Evolutionary conservation across 2,329 filamentous ascomycete species (phyloP), one percentile per base, ranked within the genome.

Genomic region (Aspergillus sp.): DNA sequence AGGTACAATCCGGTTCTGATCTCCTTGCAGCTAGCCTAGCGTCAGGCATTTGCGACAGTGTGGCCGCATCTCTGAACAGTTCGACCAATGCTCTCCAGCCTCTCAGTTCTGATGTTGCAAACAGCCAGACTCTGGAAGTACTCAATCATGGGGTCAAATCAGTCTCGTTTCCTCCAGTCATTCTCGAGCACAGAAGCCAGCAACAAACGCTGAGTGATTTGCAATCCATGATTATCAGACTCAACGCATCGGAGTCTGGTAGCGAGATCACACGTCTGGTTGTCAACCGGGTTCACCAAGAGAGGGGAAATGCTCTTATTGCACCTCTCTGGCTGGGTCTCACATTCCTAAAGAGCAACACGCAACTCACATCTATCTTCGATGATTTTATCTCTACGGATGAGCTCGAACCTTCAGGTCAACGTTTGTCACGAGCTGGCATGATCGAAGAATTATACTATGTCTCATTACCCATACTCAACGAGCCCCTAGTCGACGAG

Each of bases 281-380:
- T 75, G 78, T 93, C 25, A 84, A 87, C 49, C 84, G 85, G 58
- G 76, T 89, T 4, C 84, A 85, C 55, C 81, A 85, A 30, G 84
- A 85, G 3, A 79, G 82, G 3, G 85, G 86, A 0, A 80, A 85
- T 17, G 80, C 81, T 38, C 85, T 88, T 64, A 75, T 94, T 25
- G 87, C 91, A 12, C 86, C 89, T 2, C 90, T 91, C 67, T 97
- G 93, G 93, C 80, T 97, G 3, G 85, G 90, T 0, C 86, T 93
- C 59, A 86, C 90, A 66, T 82, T 94, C 1, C 76, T 93, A 8
- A 87, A 88, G 69, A 82, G 84, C 3, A 80, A 82, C 7, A 78
- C 86, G 17, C 73, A 77, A 4, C 76, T 80, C 2, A 80, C 82
- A 15, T 78, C 82, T 1, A 84, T 85, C 6, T 73, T 91, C 4